Base-by-base conservation (phyloP, 495 filamentous ascomycete species). In the Neurospora hispaniola region DNA sequence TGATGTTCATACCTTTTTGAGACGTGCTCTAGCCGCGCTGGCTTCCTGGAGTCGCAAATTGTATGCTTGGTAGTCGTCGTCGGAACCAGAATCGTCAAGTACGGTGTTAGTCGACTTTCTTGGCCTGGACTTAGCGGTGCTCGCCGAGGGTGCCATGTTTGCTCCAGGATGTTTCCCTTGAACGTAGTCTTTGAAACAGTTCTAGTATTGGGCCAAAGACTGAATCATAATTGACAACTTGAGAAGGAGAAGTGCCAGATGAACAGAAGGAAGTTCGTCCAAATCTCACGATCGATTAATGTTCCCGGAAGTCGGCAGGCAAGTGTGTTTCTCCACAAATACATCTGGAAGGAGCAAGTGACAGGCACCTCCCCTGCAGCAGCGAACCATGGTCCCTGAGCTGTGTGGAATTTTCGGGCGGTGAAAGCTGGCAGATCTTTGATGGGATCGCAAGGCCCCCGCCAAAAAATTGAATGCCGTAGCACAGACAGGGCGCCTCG, bases 71-170 rank as follows among this genome's bases (percentile, higher is more conserved):
- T 54, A 73, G 42, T 78, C 76, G 8, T 54, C 44, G 38, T 78
- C 76, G 12, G 76, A 77, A 62, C 76, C 74, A 42, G 69, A 62
- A 12, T 71, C 69, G 11, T 42, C 40, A 8, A 66, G 54, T 10
- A 9, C 62, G 8, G 71, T 31, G 4, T 69, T 69, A 0, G 70
- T 5, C 3, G 44, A 27, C 20, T 39, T 41, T 41, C 75, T 38
- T 46, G 59, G 35, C 40, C 75, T 38, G 59, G 70, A 31, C 40
- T 70, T 71, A 23, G 73, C 70, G 8, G 74, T 77, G 71, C 75
- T 78, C 23, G 75, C 75, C 71, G 71, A 20, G 39, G 75, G 75
- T 11, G 77, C 71, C 77, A 78, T 78, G 10, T 27, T 12, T 70
- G 39, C 9, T 9, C 39, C 39, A 40, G 39, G 8, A 40, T 10